A percentile compares a stretch with the other conserved stretches of the same genome.
Conservation (phyloP, 2,329 filamentous ascomycete species). For the Ophiostoma piceae region DNA sequence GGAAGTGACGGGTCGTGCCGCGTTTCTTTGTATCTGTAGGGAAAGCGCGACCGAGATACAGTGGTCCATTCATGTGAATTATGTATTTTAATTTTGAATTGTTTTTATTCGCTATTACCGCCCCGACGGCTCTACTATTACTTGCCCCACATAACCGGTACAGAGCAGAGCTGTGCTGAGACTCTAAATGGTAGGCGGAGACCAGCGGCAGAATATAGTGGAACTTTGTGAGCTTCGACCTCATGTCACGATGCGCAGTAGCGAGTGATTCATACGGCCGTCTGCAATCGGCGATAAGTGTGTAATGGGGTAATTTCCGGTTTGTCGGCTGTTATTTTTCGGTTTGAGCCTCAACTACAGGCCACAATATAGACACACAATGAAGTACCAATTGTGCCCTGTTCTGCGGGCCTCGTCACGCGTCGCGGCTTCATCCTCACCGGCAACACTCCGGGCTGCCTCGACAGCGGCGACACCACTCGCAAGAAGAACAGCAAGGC, state of each 20-base stretch:
- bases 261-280: constrained; percentile 7
- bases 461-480: neutral
- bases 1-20: constrained; percentile 9
- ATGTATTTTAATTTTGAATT: neutral
- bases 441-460: neutral
- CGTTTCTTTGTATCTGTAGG: constrained; percentile 15
- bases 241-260: constrained; percentile 6
- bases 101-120: neutral
- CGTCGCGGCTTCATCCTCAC: neutral
- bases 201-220: constrained; percentile 4
- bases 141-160: neutral
- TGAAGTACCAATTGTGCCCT: neutral
- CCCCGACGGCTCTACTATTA: neutral
- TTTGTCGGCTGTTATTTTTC: neutral
- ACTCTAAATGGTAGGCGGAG: neutral
- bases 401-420: constrained; percentile 10
- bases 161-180: neutral
- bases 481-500: neutral
- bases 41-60: neutral
- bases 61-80: neutral
- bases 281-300: neutral
- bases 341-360: neutral
- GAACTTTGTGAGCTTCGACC: neutral
- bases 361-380: neutral
- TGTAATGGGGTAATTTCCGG: neutral